Conservation (phyloP, 139 green algal genomes). For the Edaphochlamys debaryana region DNA sequence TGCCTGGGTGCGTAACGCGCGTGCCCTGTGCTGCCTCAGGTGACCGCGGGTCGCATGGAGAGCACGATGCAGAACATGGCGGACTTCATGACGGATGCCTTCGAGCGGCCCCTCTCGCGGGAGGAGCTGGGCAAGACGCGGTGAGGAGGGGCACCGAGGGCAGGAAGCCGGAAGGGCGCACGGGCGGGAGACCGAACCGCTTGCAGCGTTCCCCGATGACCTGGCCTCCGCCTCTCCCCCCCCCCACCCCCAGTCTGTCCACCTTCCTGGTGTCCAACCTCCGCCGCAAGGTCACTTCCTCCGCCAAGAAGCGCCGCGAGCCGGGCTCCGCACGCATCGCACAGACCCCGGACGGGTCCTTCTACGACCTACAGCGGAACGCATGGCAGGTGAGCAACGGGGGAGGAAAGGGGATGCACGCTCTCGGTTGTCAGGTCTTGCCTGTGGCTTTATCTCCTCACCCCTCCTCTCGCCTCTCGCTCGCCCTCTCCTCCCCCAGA, state of each 20-base stretch:
- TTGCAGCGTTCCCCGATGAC: no score
- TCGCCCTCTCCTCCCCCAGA: no score
- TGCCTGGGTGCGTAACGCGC: no score
- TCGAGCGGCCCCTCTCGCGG: conserved; percentile 43
- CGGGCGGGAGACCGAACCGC: no score
- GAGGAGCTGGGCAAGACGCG: background rate
- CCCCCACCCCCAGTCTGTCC: conserved; percentile 59
- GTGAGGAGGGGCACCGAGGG: background rate
- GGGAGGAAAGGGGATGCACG: no score
- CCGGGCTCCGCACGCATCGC: conserved; percentile 76
- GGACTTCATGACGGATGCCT: conserved; percentile 77
- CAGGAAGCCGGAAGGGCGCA: no score
- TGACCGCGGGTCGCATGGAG: conserved; percentile 81
- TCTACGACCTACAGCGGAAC: conserved; percentile 95
- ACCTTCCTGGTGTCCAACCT: conserved; percentile 97
- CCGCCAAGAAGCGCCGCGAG: conserved; percentile 74
- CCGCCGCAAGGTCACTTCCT: conserved; percentile 56
- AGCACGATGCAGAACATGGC: conserved; percentile 98
- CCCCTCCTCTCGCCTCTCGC: no score
- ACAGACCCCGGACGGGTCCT: conserved; percentile 97
- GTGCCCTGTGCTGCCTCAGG: no score
- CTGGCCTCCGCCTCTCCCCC: background rate
- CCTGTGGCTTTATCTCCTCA: no score
- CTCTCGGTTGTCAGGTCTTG: no score
- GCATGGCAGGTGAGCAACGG: conserved; percentile 71